phyloP scores from a whole-genome alignment of 2,329 filamentous ascomycete species.

The Alternaria solani region DNA sequence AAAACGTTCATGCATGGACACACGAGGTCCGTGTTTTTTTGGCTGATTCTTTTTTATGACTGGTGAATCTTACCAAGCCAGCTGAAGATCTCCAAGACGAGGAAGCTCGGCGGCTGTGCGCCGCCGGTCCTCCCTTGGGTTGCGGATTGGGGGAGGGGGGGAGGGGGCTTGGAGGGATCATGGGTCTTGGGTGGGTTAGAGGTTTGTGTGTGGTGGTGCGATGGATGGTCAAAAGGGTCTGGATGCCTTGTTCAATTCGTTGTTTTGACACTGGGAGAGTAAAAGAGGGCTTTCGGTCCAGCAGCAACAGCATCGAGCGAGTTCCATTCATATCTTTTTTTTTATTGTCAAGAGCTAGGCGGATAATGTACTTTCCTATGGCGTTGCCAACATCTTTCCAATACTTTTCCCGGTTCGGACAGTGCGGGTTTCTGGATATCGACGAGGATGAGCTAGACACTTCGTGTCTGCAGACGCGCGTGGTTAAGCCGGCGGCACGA shows the following conservation, averaged over 20 bases:
- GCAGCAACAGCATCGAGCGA: not conserved
- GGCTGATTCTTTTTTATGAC: not conserved
- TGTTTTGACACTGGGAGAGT: not conserved
- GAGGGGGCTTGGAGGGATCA: too few relatives aligned
- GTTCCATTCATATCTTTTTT: not conserved
- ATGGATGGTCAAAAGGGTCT: conserved; percentile 17
- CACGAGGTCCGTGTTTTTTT: too few relatives aligned
- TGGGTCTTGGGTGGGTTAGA: conserved; percentile 6
- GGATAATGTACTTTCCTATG: conserved; percentile 30
- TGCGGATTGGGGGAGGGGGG: conserved; percentile 4
- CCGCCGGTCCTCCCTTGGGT: conserved; percentile 20
- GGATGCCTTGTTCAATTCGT: conserved; percentile 12
- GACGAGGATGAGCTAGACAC: conserved; percentile 43
- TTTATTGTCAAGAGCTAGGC: conserved; percentile 3
- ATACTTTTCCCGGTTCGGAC: conserved; percentile 30
- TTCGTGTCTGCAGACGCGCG: conserved; percentile 34
- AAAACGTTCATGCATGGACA: conserved; percentile 24
- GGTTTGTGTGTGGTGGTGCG: conserved; percentile 2
- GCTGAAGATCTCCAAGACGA: conserved; percentile 19
- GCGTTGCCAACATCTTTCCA: conserved; percentile 19
- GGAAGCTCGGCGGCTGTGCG: conserved; percentile 22
- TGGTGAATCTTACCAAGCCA: conserved; percentile 11
- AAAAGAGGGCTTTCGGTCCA: not conserved
- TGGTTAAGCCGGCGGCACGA: conserved; percentile 30
- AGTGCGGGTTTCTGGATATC: conserved; percentile 43